phyloP scores from a whole-genome alignment of 495 filamentous ascomycete genomes.

The Jackrogersella multiformis region DNA sequence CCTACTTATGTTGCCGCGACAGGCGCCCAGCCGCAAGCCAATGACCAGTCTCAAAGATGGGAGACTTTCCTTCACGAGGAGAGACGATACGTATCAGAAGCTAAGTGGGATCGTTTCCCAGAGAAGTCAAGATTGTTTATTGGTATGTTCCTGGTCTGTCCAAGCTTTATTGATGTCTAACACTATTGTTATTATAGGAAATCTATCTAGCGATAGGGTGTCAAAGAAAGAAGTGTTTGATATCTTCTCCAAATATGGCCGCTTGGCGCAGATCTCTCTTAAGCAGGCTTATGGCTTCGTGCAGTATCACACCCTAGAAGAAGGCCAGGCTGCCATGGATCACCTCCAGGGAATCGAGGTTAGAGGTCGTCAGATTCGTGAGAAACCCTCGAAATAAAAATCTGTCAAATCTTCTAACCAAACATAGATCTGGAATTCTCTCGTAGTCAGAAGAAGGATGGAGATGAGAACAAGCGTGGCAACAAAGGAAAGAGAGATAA shows the following conservation, averaged over 20 bases:
- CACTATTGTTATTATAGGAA: conserved; percentile 80
- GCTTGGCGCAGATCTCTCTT: conserved; percentile 92
- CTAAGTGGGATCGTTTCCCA: conserved; percentile 94
- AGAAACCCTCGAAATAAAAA: conserved; percentile 52
- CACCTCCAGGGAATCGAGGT: conserved; percentile 80
- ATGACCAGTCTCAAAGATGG: conserved; percentile 76
- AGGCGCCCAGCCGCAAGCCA: conserved; percentile 44
- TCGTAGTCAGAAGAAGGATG: conserved; percentile 82
- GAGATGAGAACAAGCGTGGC: conserved; percentile 55
- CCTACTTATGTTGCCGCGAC: conserved; percentile 33
- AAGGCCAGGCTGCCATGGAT: conserved; percentile 77
- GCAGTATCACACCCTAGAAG: conserved; percentile 81
- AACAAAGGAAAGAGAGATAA: conserved; percentile 55
- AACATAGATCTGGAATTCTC: conserved; percentile 88
- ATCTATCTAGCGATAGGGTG: conserved; percentile 90
- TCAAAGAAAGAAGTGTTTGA: conserved; percentile 94
- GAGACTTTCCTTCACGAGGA: conserved; percentile 85
- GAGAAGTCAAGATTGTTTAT: conserved; percentile 87
- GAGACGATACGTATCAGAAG: conserved; percentile 81
- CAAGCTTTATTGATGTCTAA: too few species aligned
- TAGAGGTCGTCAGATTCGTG: conserved; percentile 89
- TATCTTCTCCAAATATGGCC: conserved; percentile 85
- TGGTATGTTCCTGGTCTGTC: conserved; percentile 81
- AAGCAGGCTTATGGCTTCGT: conserved; percentile 98
- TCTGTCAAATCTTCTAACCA: conserved; percentile 21